These are phyloP conservation scores for Phytophthora pseudosyringae DNA, from an alignment of 352 stramenopile species.

Conservation along the genomic window DNA sequence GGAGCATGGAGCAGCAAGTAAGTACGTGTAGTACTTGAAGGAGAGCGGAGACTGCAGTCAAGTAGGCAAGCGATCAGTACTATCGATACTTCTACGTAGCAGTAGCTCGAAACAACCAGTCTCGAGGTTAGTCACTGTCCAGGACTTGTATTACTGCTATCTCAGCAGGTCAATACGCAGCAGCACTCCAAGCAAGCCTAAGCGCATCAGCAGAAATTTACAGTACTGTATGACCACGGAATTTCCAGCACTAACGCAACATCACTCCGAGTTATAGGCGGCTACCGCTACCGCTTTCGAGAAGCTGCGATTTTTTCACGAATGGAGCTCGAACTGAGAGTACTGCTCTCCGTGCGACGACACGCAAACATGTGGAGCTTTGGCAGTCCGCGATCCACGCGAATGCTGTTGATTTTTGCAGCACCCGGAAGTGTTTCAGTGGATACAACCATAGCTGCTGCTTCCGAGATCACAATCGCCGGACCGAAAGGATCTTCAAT, in stretches of 20 bases:
- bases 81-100: conserved; percentile 33
- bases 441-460: conserved; percentile 84
- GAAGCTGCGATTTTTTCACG: conserved; percentile 64
- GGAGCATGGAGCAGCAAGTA: conserved; percentile 14
- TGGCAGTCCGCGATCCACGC: conserved; percentile 56
- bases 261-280: not conserved
- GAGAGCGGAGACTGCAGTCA: conserved; percentile 12
- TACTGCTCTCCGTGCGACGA: conserved; percentile 80
- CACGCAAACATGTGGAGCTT: conserved; percentile 81
- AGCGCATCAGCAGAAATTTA: not conserved
- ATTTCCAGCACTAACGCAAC: no score
- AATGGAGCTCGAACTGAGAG: conserved; percentile 86
- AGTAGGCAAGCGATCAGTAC: conserved; percentile 16
- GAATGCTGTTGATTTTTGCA: conserved; percentile 88
- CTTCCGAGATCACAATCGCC: conserved; percentile 71
- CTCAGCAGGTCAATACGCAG: no score
- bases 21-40: conserved; percentile 22
- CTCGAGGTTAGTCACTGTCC: conserved; percentile 1
- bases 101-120: conserved; percentile 15
- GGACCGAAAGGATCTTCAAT: conserved; percentile 90
- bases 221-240: not conserved
- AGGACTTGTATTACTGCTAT: no score
- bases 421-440: conserved; percentile 82
- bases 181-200: no score
- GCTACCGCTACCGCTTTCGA: conserved; percentile 18